Conservation (phyloP, 2,329 filamentous ascomycete genomes). For the Hymenoscyphus repandus region DNA sequence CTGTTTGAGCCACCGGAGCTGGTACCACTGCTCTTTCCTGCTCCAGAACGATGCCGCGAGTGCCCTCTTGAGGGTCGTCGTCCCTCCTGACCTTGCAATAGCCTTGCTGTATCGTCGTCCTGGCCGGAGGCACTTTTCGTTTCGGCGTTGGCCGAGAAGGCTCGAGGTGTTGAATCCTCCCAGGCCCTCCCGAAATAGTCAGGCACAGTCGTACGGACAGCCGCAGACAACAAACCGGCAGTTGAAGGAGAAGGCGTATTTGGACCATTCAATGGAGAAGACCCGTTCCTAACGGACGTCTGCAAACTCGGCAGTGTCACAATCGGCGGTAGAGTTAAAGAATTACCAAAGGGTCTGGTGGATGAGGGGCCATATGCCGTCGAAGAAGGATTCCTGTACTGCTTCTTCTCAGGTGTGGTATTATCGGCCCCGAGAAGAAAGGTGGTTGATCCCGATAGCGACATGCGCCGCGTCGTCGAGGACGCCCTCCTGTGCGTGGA, state of each 20-base stretch:
- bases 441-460: conserved; percentile 9
- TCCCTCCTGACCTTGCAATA: conserved; percentile 11
- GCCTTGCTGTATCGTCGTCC: conserved; percentile 2
- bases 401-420: conserved; percentile 20
- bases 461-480: conserved; percentile 20
- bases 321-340: conserved; percentile 25
- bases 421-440: conserved; percentile 13
- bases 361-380: conserved; percentile 20
- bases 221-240: conserved; percentile 30
- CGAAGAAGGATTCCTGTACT: conserved; percentile 24
- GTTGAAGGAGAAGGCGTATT: conserved; percentile 30
- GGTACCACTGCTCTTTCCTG: conserved; percentile 41
- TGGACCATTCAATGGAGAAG: conserved; percentile 26
- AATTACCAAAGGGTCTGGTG: conserved; percentile 2
- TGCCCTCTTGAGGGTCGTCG: conserved; percentile 30
- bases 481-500: conserved; percentile 15
- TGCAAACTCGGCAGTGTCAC: conserved; percentile 28
- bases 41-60: conserved; percentile 42
- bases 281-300: conserved; percentile 18
- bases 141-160: conserved; percentile 20
- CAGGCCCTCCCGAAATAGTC: conserved; percentile 30
- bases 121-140: conserved; percentile 10
- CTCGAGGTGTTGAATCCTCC: conserved; percentile 24
- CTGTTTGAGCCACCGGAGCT: conserved; percentile 32
- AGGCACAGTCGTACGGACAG: conserved; percentile 24